Base-by-base conservation (phyloP, 2,329 filamentous ascomycete genomes). In the Aspergillus cejpii region DNA sequence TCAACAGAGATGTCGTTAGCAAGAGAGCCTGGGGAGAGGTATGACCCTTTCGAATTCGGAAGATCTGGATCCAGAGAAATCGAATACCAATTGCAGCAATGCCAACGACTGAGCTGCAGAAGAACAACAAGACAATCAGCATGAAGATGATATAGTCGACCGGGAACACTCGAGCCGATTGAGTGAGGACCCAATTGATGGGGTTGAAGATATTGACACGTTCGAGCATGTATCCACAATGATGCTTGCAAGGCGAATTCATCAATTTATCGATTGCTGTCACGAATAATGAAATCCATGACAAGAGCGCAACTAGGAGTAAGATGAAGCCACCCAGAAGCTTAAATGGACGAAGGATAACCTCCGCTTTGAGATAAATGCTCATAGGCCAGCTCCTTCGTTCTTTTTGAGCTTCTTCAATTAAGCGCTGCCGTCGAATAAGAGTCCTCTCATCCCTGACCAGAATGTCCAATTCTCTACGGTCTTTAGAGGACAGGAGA, bases 221-320 rank as follows among this genome's bases (percentile, higher is more conserved):
- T 34, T 83, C 88, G 3, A 98, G 77, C 39, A 97, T 86, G 68
- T 96, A 98, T 50, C 92, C 92, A 63, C 92, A 98, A 57, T 81
- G 83, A 47, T 82, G 74, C 65, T 92, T 91, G 78, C 92, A 98
- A 51, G 94, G 73, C 3, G 90, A 96, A 72, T 97, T 96, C 66
- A 85, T 90, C 27, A 89, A 87, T 72, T 97, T 97, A 77, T 98
- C 92, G 60, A 97, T 89, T 54, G 83, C 85, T 0, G 91, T 97
- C 62, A 97, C 85, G 55, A 97, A 78, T 88, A 98, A 97, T 10
- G 87, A 94, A 6, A 84, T 78, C 78, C 88, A 94, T 54, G 94
- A 77, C 33, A 94, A 55, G 11, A 95, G 67, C 0, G 87, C 77
- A 17, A 95, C 64, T 1, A 88, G 54, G 24, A 96, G 75, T 2